phyloP scores from a whole-genome alignment of 805 yeast genomes.

The Debaryomyces tyrocola region DNA sequence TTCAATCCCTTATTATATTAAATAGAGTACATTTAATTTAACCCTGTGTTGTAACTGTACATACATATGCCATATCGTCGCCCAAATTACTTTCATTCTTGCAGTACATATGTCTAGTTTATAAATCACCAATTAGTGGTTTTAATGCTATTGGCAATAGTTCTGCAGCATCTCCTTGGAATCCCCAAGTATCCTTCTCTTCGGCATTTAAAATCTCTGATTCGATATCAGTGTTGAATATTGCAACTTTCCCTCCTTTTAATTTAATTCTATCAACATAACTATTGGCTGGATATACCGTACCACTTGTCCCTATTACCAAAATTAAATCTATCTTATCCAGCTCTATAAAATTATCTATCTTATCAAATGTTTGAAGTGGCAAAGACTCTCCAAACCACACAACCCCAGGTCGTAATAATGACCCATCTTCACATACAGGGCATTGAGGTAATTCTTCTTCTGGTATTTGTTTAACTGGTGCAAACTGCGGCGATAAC shows the following conservation, averaged over 20 bases:
- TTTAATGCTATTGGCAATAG: conserved; percentile 66
- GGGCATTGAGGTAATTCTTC: conserved; percentile 76
- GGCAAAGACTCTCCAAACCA: conserved; percentile 95
- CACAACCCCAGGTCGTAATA: conserved; percentile 85
- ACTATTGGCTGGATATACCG: conserved; percentile 91
- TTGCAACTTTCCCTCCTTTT: conserved; percentile 80
- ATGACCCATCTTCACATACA: conserved; percentile 54
- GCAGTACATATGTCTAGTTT: neutral
- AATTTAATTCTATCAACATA: conserved; percentile 74
- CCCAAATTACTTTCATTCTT: neutral
- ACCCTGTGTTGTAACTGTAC: neutral
- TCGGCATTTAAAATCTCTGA: conserved; percentile 41
- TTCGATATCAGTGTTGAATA: conserved; percentile 73
- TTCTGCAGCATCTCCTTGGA: conserved; percentile 77
- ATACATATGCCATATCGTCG: neutral
- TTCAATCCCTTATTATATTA: neutral
- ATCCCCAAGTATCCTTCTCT: conserved; percentile 59
- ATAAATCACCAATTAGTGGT: conserved; percentile 38
- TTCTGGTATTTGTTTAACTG: conserved; percentile 48
- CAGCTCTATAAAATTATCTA: conserved; percentile 66
- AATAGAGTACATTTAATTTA: neutral
- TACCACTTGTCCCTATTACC: conserved; percentile 83
- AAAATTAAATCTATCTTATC: conserved; percentile 66
- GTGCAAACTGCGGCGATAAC: conserved; percentile 45
- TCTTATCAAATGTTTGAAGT: conserved; percentile 55